Conservation (phyloP, 1,284 basidiomycete genomes). For the Stygiomarasmius scandens region DNA sequence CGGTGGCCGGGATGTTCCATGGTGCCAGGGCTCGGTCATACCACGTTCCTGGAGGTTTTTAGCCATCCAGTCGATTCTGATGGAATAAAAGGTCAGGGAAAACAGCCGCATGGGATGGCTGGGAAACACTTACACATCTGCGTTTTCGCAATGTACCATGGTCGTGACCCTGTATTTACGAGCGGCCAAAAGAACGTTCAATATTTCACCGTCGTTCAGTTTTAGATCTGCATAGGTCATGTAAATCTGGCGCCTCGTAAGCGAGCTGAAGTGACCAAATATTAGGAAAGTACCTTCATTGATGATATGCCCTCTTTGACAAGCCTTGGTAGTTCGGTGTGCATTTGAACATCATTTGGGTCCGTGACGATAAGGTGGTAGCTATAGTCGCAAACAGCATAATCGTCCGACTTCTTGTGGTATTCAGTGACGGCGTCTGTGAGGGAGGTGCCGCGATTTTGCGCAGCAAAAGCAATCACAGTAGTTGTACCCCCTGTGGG, state of each 20-base stretch:
- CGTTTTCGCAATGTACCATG: constrained; percentile 26
- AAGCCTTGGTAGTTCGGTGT: constrained; percentile 23
- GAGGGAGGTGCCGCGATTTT: constrained; percentile 10
- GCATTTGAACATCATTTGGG: constrained; percentile 22
- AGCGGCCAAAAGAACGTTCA: constrained; percentile 23
- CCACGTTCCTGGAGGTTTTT: constrained; percentile 20
- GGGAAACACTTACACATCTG: constrained; percentile 16
- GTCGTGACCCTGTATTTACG: constrained; percentile 25
- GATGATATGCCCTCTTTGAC: constrained; percentile 26
- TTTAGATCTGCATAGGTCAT: constrained; percentile 25
- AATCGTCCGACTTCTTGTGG: constrained; percentile 18
- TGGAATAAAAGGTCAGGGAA: neutral
- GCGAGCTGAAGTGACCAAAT: neutral
- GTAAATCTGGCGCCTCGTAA: constrained; percentile 16
- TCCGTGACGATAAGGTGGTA: constrained; percentile 26
- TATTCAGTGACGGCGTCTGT: constrained; percentile 22
- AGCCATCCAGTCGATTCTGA: constrained; percentile 24
- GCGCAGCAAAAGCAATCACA: constrained; percentile 23
- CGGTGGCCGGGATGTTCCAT: constrained; percentile 25
- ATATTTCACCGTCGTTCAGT: constrained; percentile 23
- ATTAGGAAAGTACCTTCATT: constrained; percentile 16
- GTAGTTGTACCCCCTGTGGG: constrained; percentile 24
- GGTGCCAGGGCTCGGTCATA: constrained; percentile 25
- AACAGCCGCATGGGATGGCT: neutral
- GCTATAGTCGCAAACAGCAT: constrained; percentile 24